Conservation (phyloP, 1,139 yeast species). For the Yamadazyma songkhlaensis region DNA sequence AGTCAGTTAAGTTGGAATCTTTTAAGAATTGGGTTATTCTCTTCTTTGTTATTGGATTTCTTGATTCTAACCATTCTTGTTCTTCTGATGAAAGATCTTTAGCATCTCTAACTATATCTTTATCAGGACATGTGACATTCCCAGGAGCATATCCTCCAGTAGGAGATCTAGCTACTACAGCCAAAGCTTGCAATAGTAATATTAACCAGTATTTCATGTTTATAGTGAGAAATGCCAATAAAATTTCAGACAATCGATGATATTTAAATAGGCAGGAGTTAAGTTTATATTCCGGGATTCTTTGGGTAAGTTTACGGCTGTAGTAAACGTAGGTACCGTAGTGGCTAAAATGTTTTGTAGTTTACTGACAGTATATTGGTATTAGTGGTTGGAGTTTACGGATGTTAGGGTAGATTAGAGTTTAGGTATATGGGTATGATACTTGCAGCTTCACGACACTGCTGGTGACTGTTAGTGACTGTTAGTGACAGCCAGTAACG, state of each 20-base stretch:
- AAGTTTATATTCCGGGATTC: background rate
- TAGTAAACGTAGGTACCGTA: too few relatives aligned
- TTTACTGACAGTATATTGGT: too few relatives aligned
- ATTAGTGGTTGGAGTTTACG: too few relatives aligned
- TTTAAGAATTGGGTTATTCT: constrained; percentile 58
- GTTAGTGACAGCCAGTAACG: too few relatives aligned
- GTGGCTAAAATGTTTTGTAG: too few relatives aligned
- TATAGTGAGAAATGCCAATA: background rate
- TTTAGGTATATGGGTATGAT: too few relatives aligned
- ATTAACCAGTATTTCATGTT: background rate
- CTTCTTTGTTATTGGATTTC: constrained; percentile 57
- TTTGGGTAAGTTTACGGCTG: background rate
- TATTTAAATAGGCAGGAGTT: too few relatives aligned
- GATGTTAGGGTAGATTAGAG: too few relatives aligned
- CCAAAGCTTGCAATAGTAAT: background rate
- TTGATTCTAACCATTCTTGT: constrained; percentile 40
- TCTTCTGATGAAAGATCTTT: constrained; percentile 37
- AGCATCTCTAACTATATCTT: constrained; percentile 22
- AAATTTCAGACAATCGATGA: background rate
- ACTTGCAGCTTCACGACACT: too few relatives aligned
- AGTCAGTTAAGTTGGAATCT: constrained; percentile 60
- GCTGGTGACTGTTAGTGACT: too few relatives aligned
- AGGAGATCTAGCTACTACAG: constrained; percentile 25
- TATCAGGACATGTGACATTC: constrained; percentile 53
- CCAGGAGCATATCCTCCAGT: constrained; percentile 70